phyloP scores from a whole-genome alignment of 139 green algal species.

The Chlamydomonas asymmetrica region DNA sequence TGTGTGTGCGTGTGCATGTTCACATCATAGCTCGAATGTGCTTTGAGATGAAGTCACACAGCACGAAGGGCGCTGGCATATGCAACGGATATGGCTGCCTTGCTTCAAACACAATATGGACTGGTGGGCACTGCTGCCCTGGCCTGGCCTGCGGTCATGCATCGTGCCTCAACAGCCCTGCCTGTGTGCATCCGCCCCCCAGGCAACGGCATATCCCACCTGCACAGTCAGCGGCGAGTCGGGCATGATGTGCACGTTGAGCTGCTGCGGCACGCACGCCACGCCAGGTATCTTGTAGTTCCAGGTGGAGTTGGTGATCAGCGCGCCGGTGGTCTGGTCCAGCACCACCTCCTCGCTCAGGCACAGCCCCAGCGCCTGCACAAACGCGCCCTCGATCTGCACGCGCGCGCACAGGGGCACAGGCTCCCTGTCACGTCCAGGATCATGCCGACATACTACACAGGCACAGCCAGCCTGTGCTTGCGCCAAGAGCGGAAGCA shows the following conservation, averaged over 20 bases:
- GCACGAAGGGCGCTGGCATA: not conserved
- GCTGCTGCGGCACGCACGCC: conserved; percentile 13
- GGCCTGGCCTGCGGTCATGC: too few species aligned
- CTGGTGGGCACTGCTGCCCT: not conserved
- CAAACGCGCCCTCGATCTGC: conserved; percentile 41
- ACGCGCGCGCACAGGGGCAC: too few species aligned
- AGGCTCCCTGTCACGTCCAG: too few species aligned
- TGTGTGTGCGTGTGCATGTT: too few species aligned
- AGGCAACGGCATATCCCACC: conserved; percentile 22
- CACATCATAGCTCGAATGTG: too few species aligned
- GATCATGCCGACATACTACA: too few species aligned
- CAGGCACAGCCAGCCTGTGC: too few species aligned
- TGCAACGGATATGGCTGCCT: not conserved
- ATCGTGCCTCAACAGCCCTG: too few species aligned
- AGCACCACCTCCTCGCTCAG: conserved; percentile 21
- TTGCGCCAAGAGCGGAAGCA: too few species aligned
- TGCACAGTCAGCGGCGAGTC: conserved; percentile 31
- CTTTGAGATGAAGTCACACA: not conserved
- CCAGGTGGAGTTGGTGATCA: conserved; percentile 34
- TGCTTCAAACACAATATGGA: not conserved
- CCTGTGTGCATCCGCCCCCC: not conserved
- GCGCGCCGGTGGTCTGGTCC: conserved; percentile 8
- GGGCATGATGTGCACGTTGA: conserved; percentile 30
- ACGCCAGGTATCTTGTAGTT: conserved; percentile 35
- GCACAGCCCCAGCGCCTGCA: conserved; percentile 37